Evolutionary conservation across 129 eudicot genomes (phyloP), one percentile per base, ranked within the genome.

Genomic region (Lonicera japonica): DNA sequence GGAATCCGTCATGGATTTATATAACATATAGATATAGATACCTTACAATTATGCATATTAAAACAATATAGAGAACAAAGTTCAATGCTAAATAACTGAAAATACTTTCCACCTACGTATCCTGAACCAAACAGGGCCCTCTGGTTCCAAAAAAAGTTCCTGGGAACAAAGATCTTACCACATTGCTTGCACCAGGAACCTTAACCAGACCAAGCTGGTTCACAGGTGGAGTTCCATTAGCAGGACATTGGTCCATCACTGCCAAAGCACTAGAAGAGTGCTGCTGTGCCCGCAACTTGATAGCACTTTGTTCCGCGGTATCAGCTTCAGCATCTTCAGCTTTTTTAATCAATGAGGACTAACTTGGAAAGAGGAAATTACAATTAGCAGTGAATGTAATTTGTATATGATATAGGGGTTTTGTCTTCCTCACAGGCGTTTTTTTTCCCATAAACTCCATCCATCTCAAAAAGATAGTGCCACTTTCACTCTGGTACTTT

Each of bases 291-390:
- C 99, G 84, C 71, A 94, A 60, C 75, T 75, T 94, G 59, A 94
- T 85, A 36, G 99, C 99, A 83, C 99, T 94, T 80, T 80, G 92
- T 70, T 94, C 99, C 41, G 99, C 99, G 52, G 99, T 85, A 77
- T 94, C 99, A 67, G 83, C 96, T 61, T 94, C 99, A 50, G 99
- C 72, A 79, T 82, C 94, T 83, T 88, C 99, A 25, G 99, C 96
- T 61, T 88, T 94, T 63, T 70, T 94, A 52, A 94, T 78, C 84
- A 94, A 76, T 0, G 99, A 79, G 25, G 99, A 94, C 99, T 94
- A 56, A 54, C 60, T 55, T 65, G 21, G 18, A 67, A 60, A 81
- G 24, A 73, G 16, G 29, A 70, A 16, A 73, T 34, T 24, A 38
- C 25, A 34, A 63, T 75, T 66, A 75, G 67, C 59, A 53, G 38